These are phyloP conservation scores for Rhynchospora tenuis DNA, from an alignment of 176 grass and related monocot species.

Conservation along the genomic window DNA sequence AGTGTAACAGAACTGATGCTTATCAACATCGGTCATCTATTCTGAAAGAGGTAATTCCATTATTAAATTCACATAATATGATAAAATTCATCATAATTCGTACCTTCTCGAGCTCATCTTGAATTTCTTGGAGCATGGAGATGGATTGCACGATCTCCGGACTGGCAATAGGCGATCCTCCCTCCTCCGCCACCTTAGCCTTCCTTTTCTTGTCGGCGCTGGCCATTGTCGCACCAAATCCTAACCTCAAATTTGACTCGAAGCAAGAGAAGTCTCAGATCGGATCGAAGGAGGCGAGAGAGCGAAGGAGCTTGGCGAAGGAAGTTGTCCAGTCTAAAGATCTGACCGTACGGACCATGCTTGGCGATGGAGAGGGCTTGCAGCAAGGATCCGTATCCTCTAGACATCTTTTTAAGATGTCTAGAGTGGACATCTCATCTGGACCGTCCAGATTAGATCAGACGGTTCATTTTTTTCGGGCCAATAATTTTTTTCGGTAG, in stretches of 20 bases:
- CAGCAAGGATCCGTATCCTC: too few species aligned
- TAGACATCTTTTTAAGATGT: too few species aligned
- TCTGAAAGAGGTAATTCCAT: background rate
- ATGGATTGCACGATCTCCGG: background rate
- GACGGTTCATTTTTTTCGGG: too few species aligned
- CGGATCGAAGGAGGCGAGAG: background rate
- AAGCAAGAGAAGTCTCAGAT: background rate
- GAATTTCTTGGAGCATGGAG: background rate
- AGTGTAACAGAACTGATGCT: too few species aligned
- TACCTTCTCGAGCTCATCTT: slow-evolving; percentile 13
- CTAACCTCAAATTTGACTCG: background rate
- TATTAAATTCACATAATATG: background rate
- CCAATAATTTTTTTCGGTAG: too few species aligned
- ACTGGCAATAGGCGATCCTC: background rate
- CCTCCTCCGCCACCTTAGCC: background rate
- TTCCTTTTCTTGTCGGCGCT: background rate
- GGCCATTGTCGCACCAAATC: background rate
- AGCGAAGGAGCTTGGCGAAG: background rate
- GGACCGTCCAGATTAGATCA: too few species aligned
- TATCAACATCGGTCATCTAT: background rate
- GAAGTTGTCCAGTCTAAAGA: background rate
- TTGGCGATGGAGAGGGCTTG: too few species aligned
- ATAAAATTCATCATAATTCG: background rate
- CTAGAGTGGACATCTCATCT: too few species aligned
- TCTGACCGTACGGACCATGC: too few species aligned